Percentiles rank a stretch among this genome's conserved stretches.
Evolutionary conservation across 2,329 filamentous ascomycete genomes (phyloP).

Genomic region (Trichoderma atroviride): DNA sequence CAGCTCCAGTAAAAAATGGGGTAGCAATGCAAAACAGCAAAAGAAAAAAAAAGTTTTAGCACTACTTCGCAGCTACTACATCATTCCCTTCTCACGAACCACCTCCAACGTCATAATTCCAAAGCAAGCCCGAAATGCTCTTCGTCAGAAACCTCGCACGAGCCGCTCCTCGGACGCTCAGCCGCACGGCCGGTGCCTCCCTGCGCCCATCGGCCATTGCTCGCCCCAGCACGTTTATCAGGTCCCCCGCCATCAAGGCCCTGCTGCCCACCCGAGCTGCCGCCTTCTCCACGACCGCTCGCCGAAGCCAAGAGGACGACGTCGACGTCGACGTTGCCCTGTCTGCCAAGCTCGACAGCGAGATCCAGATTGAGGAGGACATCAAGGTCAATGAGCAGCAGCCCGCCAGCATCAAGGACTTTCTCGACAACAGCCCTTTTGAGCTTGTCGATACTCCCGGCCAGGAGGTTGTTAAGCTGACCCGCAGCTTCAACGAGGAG

Average conservation of each 20-base stretch:
- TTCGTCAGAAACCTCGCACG: constrained; percentile 68
- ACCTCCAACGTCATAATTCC: constrained; percentile 35
- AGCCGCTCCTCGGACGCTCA: constrained; percentile 65
- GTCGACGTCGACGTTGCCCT: constrained; percentile 75
- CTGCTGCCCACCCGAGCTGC: constrained; percentile 45
- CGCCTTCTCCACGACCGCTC: constrained; percentile 49
- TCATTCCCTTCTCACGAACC: constrained; percentile 25
- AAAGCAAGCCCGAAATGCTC: constrained; percentile 56
- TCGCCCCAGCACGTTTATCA: constrained; percentile 53
- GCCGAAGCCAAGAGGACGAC: constrained; percentile 41
- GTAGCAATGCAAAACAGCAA: not conserved
- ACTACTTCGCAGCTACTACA: constrained; percentile 25
- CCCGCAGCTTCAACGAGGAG: constrained; percentile 83
- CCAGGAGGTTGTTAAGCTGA: constrained; percentile 84
- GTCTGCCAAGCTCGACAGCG: constrained; percentile 79
- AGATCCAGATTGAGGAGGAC: constrained; percentile 82
- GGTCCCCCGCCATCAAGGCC: constrained; percentile 44
- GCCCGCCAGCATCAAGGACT: constrained; percentile 80
- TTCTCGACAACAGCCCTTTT: constrained; percentile 82
- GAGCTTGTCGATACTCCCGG: constrained; percentile 80
- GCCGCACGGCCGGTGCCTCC: constrained; percentile 58
- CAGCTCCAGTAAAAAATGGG: not conserved
- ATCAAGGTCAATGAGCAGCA: constrained; percentile 72
- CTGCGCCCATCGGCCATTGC: constrained; percentile 53
- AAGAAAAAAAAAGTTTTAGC: constrained; percentile 4